Conservation (phyloP, 202 grass and related monocot genomes). For the Tripidium arundinaceum region DNA sequence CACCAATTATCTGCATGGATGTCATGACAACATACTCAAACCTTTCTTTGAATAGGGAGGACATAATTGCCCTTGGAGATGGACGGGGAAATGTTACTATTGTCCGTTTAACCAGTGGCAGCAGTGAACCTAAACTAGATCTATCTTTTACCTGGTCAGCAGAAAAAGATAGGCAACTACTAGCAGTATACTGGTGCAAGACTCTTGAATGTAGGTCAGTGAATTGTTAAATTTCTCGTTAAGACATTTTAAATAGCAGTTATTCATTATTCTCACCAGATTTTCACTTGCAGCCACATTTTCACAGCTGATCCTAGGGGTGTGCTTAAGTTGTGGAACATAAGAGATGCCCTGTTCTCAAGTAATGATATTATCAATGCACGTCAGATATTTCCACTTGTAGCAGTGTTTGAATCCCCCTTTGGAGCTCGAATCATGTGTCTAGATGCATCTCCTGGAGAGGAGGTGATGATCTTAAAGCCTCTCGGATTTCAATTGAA, state of each 20-base stretch:
- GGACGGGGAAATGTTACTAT: conserved; percentile 77
- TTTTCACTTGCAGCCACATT: conserved; percentile 49
- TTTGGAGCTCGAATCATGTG: conserved; percentile 86
- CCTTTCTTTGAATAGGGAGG: conserved; percentile 43
- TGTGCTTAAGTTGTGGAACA: conserved; percentile 79
- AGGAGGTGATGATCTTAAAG: conserved; percentile 50
- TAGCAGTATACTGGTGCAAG: conserved; percentile 86
- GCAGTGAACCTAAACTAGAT: conserved; percentile 37
- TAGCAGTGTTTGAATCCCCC: conserved; percentile 57
- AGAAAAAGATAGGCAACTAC: conserved; percentile 88
- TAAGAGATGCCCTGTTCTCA: conserved; percentile 42
- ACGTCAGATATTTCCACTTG: conserved; percentile 41
- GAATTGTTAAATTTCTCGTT: conserved; percentile 16
- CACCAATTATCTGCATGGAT: conserved; percentile 89
- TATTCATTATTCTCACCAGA: conserved; percentile 22
- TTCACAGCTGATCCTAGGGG: conserved; percentile 92
- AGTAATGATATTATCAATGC: conserved; percentile 19
- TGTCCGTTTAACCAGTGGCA: conserved; percentile 27
- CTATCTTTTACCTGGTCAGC: conserved; percentile 66
- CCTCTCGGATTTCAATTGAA: neutral
- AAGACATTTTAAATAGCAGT: neutral
- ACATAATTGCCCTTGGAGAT: conserved; percentile 88
- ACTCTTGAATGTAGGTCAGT: conserved; percentile 79
- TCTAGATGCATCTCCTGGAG: conserved; percentile 66
- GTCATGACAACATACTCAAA: conserved; percentile 33